Evolutionary conservation across 352 stramenopile genomes (phyloP).

Genomic region (Albugo candida): DNA sequence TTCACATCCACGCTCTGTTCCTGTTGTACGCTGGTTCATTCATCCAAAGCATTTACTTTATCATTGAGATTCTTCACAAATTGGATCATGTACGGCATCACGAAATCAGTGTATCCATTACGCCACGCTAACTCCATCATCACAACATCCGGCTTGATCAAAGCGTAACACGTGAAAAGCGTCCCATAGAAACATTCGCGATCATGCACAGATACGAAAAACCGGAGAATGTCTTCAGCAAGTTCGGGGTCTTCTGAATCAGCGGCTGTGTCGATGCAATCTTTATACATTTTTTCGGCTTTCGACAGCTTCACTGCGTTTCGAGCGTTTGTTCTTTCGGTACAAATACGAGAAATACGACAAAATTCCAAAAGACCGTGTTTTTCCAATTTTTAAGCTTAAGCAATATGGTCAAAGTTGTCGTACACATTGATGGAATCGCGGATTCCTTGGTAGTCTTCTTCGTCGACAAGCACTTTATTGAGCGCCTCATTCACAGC

Average conservation of each 20-base stretch:
- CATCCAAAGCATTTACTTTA: slow-evolving; percentile 86
- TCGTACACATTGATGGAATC: slow-evolving; percentile 98
- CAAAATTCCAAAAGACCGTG: slow-evolving; percentile 99
- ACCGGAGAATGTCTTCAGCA: slow-evolving; percentile 94
- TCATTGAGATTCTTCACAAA: slow-evolving; percentile 94
- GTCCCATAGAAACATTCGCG: slow-evolving; percentile 98
- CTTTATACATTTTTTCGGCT: slow-evolving; percentile 99
- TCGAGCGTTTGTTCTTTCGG: slow-evolving; percentile 97
- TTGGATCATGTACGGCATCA: slow-evolving; percentile 99
- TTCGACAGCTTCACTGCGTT: slow-evolving; percentile 98
- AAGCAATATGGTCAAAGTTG: slow-evolving; percentile 98
- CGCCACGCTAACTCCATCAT: slow-evolving; percentile 98
- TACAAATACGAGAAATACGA: slow-evolving; percentile 99
- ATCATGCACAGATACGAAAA: slow-evolving; percentile 98
- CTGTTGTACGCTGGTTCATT: slow-evolving; percentile 69
- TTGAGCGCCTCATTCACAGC: slow-evolving; percentile 99
- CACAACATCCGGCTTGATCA: slow-evolving; percentile 97
- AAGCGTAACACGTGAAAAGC: slow-evolving; percentile 97
- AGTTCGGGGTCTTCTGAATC: slow-evolving; percentile 91
- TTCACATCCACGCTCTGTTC: slow-evolving; percentile 34
- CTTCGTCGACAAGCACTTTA: slow-evolving; percentile 90
- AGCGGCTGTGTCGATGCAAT: slow-evolving; percentile 97
- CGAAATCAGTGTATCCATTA: slow-evolving; percentile 97
- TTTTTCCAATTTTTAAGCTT: slow-evolving; percentile 97
- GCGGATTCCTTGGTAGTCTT: slow-evolving; percentile 94